Evolutionary conservation across 768 basidiomycete species (phyloP).

Genomic region (Leccinum longicurvipes): DNA sequence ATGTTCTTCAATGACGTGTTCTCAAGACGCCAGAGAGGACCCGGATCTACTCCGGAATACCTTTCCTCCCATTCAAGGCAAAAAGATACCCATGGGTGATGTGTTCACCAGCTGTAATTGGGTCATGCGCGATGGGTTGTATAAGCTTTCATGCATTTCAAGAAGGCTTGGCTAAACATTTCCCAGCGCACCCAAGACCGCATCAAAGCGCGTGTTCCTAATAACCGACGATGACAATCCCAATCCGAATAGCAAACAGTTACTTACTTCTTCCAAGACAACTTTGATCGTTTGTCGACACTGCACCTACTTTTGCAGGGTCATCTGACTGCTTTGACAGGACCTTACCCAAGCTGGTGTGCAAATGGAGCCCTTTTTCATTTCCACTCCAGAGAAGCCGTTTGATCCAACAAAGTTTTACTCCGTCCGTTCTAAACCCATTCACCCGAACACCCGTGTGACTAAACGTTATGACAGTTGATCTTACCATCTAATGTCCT

Average conservation of each 20-base stretch:
- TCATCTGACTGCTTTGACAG: slow-evolving; percentile 36
- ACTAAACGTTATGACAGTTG: slow-evolving; percentile 39
- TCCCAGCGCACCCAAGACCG: slow-evolving; percentile 75
- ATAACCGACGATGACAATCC: slow-evolving; percentile 72
- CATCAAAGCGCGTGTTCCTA: slow-evolving; percentile 89
- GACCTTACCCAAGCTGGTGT: slow-evolving; percentile 80
- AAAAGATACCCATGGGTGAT: slow-evolving; percentile 75
- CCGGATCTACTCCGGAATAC: slow-evolving; percentile 49
- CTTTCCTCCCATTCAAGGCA: slow-evolving; percentile 63
- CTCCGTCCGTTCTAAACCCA: slow-evolving; percentile 46
- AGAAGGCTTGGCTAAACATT: background rate
- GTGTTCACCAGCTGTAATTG: slow-evolving; percentile 90
- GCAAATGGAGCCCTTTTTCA: slow-evolving; percentile 86
- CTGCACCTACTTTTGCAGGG: background rate
- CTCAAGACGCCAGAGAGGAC: slow-evolving; percentile 62
- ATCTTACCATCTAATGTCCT: slow-evolving; percentile 54
- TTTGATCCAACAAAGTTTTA: slow-evolving; percentile 81
- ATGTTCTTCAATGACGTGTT: slow-evolving; percentile 2
- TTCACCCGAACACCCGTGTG: background rate
- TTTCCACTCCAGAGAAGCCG: slow-evolving; percentile 58
- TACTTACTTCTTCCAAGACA: slow-evolving; percentile 67
- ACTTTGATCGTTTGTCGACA: slow-evolving; percentile 55
- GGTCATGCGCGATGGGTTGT: slow-evolving; percentile 82
- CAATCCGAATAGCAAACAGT: slow-evolving; percentile 51
- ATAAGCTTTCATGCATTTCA: slow-evolving; percentile 15